Percentiles rank a stretch among this genome's conserved stretches.
phyloP scores from a whole-genome alignment of 805 yeast genomes.

The Hemisphaericaspora nanyangensis region DNA sequence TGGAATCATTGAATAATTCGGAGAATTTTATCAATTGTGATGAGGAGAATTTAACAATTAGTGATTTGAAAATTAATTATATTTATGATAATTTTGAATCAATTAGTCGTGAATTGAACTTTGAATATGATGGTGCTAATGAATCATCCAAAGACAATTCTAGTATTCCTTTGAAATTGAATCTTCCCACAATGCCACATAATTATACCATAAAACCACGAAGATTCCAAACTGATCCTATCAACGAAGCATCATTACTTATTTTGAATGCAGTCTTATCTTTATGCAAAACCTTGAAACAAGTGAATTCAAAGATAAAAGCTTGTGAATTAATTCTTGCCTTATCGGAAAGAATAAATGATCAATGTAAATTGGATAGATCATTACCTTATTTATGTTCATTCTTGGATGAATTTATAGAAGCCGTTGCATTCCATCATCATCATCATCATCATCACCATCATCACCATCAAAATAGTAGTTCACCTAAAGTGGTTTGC shows the following conservation, averaged over 20 bases:
- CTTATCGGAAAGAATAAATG: conserved; percentile 70
- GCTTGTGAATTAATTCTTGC: conserved; percentile 77
- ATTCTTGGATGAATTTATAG: conserved; percentile 59
- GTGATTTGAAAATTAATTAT: conserved; percentile 51
- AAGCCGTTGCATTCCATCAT: conserved; percentile 12
- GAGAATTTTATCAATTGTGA: conserved; percentile 13
- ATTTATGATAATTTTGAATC: conserved; percentile 58
- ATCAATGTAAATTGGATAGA: conserved; percentile 82
- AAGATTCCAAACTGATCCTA: conserved; percentile 1
- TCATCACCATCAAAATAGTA: too few species aligned
- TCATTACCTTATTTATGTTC: conserved; percentile 75
- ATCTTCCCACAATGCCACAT: conserved; percentile 49
- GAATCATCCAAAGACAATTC: neutral
- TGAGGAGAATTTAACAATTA: conserved; percentile 20
- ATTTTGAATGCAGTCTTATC: conserved; percentile 57
- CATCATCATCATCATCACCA: too few species aligned
- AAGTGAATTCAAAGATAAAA: conserved; percentile 55
- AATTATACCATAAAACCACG: conserved; percentile 25
- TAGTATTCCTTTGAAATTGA: conserved; percentile 23
- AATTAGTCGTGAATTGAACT: conserved; percentile 23
- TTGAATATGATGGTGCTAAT: conserved; percentile 12
- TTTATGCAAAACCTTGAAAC: conserved; percentile 55
- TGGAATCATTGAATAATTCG: conserved; percentile 32
- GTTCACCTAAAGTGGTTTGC: conserved; percentile 60
- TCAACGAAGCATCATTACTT: conserved; percentile 43